Base-by-base conservation (phyloP, 177 flowering plant genomes). In the Vitis hybrid region DNA sequence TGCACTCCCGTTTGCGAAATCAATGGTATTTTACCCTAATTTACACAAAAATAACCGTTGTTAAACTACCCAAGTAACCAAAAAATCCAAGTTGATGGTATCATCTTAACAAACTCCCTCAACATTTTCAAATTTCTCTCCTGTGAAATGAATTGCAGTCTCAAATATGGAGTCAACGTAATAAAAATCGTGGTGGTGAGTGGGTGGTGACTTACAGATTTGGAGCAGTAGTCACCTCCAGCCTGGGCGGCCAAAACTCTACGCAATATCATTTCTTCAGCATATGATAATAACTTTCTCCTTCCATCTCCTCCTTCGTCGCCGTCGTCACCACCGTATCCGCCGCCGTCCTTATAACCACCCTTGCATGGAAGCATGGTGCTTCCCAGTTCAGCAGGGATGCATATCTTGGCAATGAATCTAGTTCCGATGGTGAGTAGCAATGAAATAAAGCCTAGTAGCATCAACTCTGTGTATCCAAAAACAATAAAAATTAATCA, bases 391-490 rank as follows among this genome's bases (percentile, higher is more conserved):
- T 75, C 60, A 18, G 52, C 18, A n/a, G 91, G 76, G 19, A 90
- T 81, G 74, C 92, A 90, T 67, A 90, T 86, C 56, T 71, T 78
- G 0, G 84, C 27, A 24, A 90, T 65, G 30, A 63, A 73, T 30
- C 14, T 52, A 49, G 85, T 77, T 2, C 84, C 85, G n/a, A 87
- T 79, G 4, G 91, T 87, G 0, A 90, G 75, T 3, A 90, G 83
- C n/a, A 90, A 72, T 3, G 92, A 90, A 59, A 90, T 83, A 74
- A 90, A 90, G 3, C 95, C 95, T 40, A 90, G 71, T 14, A 90
- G 75, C 95, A 90, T 90, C 72, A 90, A 73, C 75, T 88, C 92
- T 88, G 85, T 73, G 56, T 11, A 54, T 48, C 13, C 46, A 40
- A 12, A 71, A 68, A 21, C 19, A 1, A 65, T 11, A 18, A 52